These are phyloP conservation scores for Artemisia annua DNA, from an alignment of 129 eudicot genomes.

Conservation along the genomic window DNA sequence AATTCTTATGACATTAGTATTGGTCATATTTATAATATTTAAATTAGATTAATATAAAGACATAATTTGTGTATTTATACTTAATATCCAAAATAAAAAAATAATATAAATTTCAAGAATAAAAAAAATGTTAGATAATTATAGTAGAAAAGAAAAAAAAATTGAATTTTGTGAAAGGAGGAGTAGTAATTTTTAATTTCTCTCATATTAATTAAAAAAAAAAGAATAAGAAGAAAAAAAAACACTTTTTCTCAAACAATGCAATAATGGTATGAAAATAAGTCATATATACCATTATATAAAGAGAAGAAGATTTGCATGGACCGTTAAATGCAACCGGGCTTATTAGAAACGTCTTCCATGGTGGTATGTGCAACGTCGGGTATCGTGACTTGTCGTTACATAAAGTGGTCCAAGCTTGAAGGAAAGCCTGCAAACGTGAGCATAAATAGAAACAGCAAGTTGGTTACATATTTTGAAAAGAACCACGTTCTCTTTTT, in stretches of 20 bases:
- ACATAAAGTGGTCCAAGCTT: slow-evolving; percentile 9
- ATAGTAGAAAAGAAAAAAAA: no score
- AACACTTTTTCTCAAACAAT: not conserved
- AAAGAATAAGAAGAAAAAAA: no score
- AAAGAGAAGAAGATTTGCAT: not conserved
- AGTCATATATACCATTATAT: not conserved
- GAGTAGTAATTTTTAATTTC: no score
- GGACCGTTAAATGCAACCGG: slow-evolving; percentile 6
- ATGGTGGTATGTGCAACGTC: not conserved
- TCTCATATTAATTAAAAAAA: no score
- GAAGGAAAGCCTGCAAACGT: slow-evolving; percentile 1
- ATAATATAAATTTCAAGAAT: no score
- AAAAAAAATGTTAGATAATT: no score
- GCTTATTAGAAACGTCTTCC: not conserved
- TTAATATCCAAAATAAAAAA: no score
- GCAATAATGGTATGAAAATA: not conserved
- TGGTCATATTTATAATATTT: no score
- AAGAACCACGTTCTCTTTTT: not conserved
- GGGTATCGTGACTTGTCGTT: not conserved
- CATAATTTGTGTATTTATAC: no score
- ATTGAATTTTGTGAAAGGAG: no score
- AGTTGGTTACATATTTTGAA: not conserved
- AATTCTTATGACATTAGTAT: no score
- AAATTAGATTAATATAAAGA: no score
- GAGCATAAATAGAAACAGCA: not conserved